A percentile compares a stretch with the other conserved stretches of the same genome.
These are phyloP conservation scores for Candolleomyces aberdarensis DNA, from an alignment of 768 basidiomycete genomes.

Conservation along the genomic window DNA sequence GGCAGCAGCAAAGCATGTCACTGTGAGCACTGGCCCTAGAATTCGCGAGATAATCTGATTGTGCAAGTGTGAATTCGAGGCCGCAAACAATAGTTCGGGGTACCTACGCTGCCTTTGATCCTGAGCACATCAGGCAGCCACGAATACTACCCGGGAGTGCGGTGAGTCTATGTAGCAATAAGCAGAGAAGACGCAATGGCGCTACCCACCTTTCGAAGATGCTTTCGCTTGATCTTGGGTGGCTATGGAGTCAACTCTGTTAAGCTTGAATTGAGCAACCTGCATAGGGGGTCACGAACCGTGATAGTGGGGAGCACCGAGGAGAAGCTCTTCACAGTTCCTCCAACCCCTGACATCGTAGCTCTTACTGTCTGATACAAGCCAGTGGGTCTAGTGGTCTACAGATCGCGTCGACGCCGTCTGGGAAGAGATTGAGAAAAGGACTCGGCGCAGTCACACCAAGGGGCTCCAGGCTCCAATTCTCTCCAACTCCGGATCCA, in stretches of 20 bases:
- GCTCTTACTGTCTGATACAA: background rate
- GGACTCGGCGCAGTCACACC: no score
- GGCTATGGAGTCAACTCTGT: conserved; percentile 7
- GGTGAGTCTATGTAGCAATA: background rate
- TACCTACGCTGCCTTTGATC: conserved; percentile 76
- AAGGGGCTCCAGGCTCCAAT: no score
- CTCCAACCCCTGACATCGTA: conserved; percentile 5
- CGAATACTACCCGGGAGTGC: conserved; percentile 53
- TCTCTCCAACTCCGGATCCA: no score
- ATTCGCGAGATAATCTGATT: conserved; percentile 66
- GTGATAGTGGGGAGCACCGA: conserved; percentile 27
- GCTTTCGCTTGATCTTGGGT: conserved; percentile 47
- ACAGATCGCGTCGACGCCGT: no score
- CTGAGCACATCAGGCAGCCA: conserved; percentile 90
- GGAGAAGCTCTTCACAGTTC: conserved; percentile 7
- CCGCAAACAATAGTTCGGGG: background rate
- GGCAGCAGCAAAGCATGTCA: conserved; percentile 68
- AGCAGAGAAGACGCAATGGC: background rate
- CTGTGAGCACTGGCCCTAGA: conserved; percentile 78
- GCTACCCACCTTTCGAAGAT: conserved; percentile 46
- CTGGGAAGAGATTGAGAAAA: no score
- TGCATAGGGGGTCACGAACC: conserved; percentile 14
- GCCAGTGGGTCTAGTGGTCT: no score
- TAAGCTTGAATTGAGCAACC: background rate
- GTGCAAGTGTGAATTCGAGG: conserved; percentile 2